Evolutionary conservation across 2,329 filamentous ascomycete genomes (phyloP).

Genomic region (Aureobasidium sp.): DNA sequence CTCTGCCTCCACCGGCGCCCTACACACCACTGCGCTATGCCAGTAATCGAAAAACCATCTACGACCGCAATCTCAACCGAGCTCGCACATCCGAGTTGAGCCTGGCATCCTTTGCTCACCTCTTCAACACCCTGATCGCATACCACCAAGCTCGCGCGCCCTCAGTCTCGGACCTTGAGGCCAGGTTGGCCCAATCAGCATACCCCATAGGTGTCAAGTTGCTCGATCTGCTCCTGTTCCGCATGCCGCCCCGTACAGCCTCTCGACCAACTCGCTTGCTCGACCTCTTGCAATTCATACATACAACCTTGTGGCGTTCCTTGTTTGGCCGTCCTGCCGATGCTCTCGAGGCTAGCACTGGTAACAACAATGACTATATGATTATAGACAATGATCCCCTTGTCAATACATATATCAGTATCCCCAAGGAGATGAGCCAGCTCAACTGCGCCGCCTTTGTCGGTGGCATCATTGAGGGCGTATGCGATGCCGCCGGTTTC

Average conservation of each 20-base stretch:
- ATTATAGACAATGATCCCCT: conserved; percentile 97
- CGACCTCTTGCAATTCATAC: conserved; percentile 88
- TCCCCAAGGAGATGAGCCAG: conserved; percentile 92
- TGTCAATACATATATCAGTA: conserved; percentile 87
- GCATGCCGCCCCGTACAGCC: conserved; percentile 59
- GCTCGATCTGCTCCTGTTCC: conserved; percentile 88
- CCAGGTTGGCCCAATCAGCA: conserved; percentile 45
- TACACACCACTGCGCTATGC: conserved; percentile 69
- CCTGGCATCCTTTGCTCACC: conserved; percentile 87
- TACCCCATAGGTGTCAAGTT: conserved; percentile 91
- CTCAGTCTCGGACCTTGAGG: conserved; percentile 85
- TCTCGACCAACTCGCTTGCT: conserved; percentile 81
- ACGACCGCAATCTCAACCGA: conserved; percentile 89
- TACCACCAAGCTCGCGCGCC: conserved; percentile 89
- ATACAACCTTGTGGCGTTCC: conserved; percentile 83
- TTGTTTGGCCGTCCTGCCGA: conserved; percentile 88
- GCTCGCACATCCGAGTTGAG: conserved; percentile 83
- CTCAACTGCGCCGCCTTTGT: conserved; percentile 95
- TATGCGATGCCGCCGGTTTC: conserved; percentile 89
- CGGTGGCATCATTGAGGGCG: conserved; percentile 88
- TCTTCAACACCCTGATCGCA: conserved; percentile 93
- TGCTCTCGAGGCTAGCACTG: conserved; percentile 80
- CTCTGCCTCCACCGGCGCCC: conserved; percentile 28
- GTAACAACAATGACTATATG: conserved; percentile 94
- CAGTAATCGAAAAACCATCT: conserved; percentile 93